Percentiles rank a stretch among this genome's conserved stretches.
phyloP scores from a whole-genome alignment of 2,329 filamentous ascomycete species.

The Nemania abortiva region DNA sequence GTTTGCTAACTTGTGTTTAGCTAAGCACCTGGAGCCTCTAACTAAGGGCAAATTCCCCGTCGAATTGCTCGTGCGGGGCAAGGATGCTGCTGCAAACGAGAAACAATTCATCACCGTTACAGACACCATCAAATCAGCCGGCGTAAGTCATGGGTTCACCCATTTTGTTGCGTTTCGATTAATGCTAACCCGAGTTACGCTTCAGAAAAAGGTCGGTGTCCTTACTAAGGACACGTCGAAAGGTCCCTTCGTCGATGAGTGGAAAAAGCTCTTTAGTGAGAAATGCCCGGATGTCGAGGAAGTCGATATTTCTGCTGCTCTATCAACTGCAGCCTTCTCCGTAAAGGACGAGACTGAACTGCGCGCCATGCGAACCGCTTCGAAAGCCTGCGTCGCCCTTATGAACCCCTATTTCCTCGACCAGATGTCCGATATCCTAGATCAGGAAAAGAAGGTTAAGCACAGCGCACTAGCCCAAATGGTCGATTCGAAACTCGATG shows the following conservation, averaged over 20 bases:
- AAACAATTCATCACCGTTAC: constrained; percentile 88
- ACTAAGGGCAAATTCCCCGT: constrained; percentile 93
- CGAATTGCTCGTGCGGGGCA: constrained; percentile 90
- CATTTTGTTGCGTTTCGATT: neutral
- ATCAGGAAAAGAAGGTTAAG: constrained; percentile 96
- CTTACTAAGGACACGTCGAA: constrained; percentile 85
- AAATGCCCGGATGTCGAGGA: constrained; percentile 88
- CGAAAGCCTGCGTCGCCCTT: constrained; percentile 91
- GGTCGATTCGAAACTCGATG: constrained; percentile 91
- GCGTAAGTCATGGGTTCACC: constrained; percentile 67
- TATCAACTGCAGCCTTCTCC: constrained; percentile 86
- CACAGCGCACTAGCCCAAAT: constrained; percentile 88
- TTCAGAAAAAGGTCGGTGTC: constrained; percentile 87
- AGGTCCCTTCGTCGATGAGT: constrained; percentile 94
- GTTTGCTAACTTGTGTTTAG: constrained; percentile 62
- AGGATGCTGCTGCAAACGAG: constrained; percentile 90
- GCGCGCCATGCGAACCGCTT: constrained; percentile 92
- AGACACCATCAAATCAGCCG: constrained; percentile 87
- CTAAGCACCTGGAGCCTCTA: constrained; percentile 91
- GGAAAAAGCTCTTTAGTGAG: constrained; percentile 85
- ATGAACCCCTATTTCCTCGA: constrained; percentile 98
- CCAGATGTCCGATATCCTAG: constrained; percentile 95
- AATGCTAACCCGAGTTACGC: constrained; percentile 32
- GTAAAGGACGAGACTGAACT: constrained; percentile 96
- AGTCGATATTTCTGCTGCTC: constrained; percentile 83